phyloP scores from a whole-genome alignment of 495 filamentous ascomycete species.

The Xanthoparmelia taractica region DNA sequence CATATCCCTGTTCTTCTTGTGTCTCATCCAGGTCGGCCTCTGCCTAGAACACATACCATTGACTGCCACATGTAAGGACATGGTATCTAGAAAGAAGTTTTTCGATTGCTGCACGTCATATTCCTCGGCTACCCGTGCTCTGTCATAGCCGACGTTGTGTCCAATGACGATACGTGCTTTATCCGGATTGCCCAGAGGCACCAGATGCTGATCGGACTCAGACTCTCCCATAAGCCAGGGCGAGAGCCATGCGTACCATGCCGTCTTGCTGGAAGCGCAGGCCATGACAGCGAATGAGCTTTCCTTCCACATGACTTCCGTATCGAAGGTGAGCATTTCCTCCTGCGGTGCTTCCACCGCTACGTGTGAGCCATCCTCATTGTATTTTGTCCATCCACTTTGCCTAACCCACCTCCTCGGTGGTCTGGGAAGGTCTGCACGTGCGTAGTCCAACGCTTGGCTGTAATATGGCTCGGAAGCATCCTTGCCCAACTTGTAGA shows the following conservation, averaged over 20 bases:
- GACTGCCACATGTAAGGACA: constrained; percentile 95
- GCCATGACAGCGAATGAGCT: constrained; percentile 93
- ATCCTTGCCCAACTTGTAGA: constrained; percentile 81
- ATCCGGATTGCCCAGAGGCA: constrained; percentile 72
- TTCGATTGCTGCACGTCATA: constrained; percentile 74
- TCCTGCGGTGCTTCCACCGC: constrained; percentile 69
- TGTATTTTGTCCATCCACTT: constrained; percentile 94
- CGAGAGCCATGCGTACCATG: constrained; percentile 97
- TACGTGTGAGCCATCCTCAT: constrained; percentile 60
- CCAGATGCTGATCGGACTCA: constrained; percentile 65
- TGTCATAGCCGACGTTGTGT: constrained; percentile 94
- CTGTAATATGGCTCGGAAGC: constrained; percentile 79
- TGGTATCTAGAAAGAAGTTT: constrained; percentile 91
- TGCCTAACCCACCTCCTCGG: constrained; percentile 71
- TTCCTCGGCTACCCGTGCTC: constrained; percentile 81
- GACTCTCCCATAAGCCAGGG: constrained; percentile 88
- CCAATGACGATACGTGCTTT: constrained; percentile 72
- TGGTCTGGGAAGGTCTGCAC: constrained; percentile 55
- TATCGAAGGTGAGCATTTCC: constrained; percentile 82
- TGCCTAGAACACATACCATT: constrained; percentile 99
- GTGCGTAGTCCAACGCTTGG: constrained; percentile 65
- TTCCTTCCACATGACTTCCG: constrained; percentile 93
- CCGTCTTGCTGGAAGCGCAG: constrained; percentile 74
- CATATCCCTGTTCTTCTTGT: constrained; percentile 79
- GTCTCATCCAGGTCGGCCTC: constrained; percentile 92